Conservation (phyloP, 306 rosid species). For the Medicago truncatula region DNA sequence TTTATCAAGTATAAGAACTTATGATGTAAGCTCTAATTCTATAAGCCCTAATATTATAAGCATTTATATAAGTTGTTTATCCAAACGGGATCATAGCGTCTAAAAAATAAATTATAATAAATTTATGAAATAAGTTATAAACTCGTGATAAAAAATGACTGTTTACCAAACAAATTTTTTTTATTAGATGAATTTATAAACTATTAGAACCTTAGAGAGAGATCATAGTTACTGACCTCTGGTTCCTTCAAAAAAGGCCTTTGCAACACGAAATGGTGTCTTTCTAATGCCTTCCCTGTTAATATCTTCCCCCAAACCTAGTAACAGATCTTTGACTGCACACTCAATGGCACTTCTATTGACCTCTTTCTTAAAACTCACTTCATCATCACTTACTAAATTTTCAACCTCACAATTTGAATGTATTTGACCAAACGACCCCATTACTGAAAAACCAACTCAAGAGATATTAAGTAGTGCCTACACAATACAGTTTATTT, state of each 20-base stretch:
- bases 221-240: conserved; percentile 57
- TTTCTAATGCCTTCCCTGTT: conserved; percentile 83
- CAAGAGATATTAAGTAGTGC: neutral
- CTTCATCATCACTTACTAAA: conserved; percentile 48
- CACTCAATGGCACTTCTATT: conserved; percentile 57
- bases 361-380: conserved; percentile 55
- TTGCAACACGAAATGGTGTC: conserved; percentile 93
- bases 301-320: conserved; percentile 79
- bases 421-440: conserved; percentile 68
- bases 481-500: neutral
- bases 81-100: too few relatives aligned
- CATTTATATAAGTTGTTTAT: too few relatives aligned
- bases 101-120: too few relatives aligned
- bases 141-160: too few relatives aligned
- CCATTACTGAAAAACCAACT: conserved; percentile 56
- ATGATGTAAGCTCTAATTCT: too few relatives aligned
- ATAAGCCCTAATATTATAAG: too few relatives aligned
- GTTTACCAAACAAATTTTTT: too few relatives aligned
- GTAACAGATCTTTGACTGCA: conserved; percentile 78
- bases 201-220: too few relatives aligned
- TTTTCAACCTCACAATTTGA: conserved; percentile 60
- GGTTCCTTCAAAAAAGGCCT: conserved; percentile 86
- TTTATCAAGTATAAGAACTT: too few relatives aligned
- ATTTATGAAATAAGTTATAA: too few relatives aligned
- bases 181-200: too few relatives aligned